Evolutionary conservation across 345 rosid genomes (phyloP).

Genomic region (Eucalyptus lansdowneana): DNA sequence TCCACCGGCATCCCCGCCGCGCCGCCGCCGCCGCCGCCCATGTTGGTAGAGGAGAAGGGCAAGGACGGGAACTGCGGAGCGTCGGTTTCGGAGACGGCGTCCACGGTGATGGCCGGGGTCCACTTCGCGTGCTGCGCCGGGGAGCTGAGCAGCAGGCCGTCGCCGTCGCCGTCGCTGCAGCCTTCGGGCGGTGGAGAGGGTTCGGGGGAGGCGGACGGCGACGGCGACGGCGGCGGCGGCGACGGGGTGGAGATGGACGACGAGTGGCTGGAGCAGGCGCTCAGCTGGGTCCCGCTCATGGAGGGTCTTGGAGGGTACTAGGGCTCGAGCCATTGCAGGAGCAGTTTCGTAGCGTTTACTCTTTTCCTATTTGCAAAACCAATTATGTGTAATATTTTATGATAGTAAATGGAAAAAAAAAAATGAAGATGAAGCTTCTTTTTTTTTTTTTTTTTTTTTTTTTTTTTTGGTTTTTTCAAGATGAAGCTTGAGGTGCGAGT

Average conservation of each 20-base stretch:
- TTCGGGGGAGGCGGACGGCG: not conserved
- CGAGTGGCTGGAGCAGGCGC: not conserved
- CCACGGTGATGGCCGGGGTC: not conserved
- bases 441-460: too few species aligned
- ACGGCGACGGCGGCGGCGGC: not conserved
- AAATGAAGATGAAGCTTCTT: not conserved
- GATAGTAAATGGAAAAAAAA: not conserved
- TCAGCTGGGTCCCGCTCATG: not conserved
- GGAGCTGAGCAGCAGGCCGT: not conserved
- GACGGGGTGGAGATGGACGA: not conserved
- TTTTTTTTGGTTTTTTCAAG: not conserved
- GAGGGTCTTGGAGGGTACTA: not conserved
- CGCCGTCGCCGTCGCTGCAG: too few species aligned
- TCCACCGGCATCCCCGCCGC: not conserved
- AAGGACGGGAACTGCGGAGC: not conserved
- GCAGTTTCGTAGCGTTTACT: not conserved
- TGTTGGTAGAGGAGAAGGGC: not conserved
- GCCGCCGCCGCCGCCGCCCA: not conserved
- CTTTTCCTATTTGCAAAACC: not conserved
- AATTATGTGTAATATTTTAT: not conserved
- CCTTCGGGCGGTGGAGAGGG: not conserved
- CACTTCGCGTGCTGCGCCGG: not conserved
- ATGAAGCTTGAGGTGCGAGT: not conserved
- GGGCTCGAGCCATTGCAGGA: not conserved
- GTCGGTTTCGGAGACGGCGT: not conserved